A percentile compares a stretch with the other conserved stretches of the same genome.
These are phyloP conservation scores for Cytospora leucostoma DNA, from an alignment of 2,329 filamentous ascomycete genomes.

Conservation along the genomic window DNA sequence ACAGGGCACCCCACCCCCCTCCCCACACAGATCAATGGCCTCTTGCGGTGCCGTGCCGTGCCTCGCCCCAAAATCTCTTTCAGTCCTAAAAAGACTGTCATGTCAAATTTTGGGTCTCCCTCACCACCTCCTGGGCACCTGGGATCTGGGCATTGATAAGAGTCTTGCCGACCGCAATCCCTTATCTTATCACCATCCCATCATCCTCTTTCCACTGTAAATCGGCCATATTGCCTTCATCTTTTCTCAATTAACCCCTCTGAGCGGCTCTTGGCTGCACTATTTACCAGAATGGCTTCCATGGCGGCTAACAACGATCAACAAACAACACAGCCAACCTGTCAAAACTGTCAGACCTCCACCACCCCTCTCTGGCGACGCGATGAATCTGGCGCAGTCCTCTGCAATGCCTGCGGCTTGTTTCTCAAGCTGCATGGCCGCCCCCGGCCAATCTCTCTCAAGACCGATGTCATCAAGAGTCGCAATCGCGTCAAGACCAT, in stretches of 20 bases:
- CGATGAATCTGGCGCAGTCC: constrained; percentile 91
- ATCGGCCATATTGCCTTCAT: constrained; percentile 8
- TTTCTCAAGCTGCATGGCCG: constrained; percentile 97
- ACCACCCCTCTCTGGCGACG: constrained; percentile 96
- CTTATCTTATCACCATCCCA: constrained; percentile 19
- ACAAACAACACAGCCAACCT: constrained; percentile 81
- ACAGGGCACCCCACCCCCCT: neutral
- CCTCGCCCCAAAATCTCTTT: constrained; percentile 21
- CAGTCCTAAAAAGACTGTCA: constrained; percentile 23
- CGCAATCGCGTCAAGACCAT: constrained; percentile 95
- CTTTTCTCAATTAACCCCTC: constrained; percentile 5
- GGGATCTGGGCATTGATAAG: constrained; percentile 20
- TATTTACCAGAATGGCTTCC: constrained; percentile 48
- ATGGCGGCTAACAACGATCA: constrained; percentile 54
- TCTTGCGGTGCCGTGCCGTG: constrained; percentile 5
- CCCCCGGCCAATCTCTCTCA: constrained; percentile 89
- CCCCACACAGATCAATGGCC: neutral
- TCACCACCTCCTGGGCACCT: constrained; percentile 9
- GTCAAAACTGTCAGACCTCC: constrained; percentile 93
- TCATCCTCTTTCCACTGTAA: constrained; percentile 15
- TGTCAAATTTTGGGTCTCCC: constrained; percentile 6
- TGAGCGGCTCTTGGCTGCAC: constrained; percentile 22
- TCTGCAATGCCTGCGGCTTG: constrained; percentile 97
- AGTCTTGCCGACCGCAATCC: constrained; percentile 18
- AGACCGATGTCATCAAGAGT: constrained; percentile 99